phyloP scores from a whole-genome alignment of 2,329 filamentous ascomycete species.

The Huntiella abstrusa region DNA sequence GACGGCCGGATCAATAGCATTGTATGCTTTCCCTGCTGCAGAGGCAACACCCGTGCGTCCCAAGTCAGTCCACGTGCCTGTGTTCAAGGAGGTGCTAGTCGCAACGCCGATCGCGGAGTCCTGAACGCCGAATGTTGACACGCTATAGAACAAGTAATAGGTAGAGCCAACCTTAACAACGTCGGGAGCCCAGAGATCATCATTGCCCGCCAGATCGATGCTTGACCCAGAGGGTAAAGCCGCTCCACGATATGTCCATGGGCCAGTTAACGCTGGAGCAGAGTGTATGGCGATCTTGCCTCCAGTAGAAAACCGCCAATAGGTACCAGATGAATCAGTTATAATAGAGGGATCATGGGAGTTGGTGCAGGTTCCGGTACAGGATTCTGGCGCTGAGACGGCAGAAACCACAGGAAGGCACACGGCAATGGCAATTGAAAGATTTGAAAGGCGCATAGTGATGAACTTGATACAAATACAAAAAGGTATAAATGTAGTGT shows the following conservation, averaged over 20 bases:
- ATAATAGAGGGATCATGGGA: slow-evolving; percentile 23
- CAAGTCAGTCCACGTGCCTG: slow-evolving; percentile 40
- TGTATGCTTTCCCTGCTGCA: slow-evolving; percentile 26
- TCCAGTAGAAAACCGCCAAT: slow-evolving; percentile 26
- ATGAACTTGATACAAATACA: neutral
- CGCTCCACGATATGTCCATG: slow-evolving; percentile 25
- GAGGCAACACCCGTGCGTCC: slow-evolving; percentile 35
- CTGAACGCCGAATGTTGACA: slow-evolving; percentile 41
- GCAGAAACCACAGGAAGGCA: slow-evolving; percentile 5
- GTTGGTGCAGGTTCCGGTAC: slow-evolving; percentile 20
- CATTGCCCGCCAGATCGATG: slow-evolving; percentile 22
- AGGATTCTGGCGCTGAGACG: slow-evolving; percentile 19
- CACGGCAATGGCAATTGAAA: slow-evolving; percentile 8
- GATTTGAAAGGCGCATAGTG: slow-evolving; percentile 8
- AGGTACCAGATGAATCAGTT: slow-evolving; percentile 22
- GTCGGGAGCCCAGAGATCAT: slow-evolving; percentile 23
- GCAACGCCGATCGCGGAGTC: slow-evolving; percentile 40
- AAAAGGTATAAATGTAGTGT: neutral
- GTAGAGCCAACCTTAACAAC: slow-evolving; percentile 28
- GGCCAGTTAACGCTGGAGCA: slow-evolving; percentile 20
- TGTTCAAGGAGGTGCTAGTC: slow-evolving; percentile 26
- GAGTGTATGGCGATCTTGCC: slow-evolving; percentile 23
- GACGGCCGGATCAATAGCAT: slow-evolving; percentile 41
- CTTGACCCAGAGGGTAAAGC: slow-evolving; percentile 21
- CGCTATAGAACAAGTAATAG: slow-evolving; percentile 51